phyloP scores from a whole-genome alignment of 2,329 filamentous ascomycete species.

The Nigrograna mackinnonii region DNA sequence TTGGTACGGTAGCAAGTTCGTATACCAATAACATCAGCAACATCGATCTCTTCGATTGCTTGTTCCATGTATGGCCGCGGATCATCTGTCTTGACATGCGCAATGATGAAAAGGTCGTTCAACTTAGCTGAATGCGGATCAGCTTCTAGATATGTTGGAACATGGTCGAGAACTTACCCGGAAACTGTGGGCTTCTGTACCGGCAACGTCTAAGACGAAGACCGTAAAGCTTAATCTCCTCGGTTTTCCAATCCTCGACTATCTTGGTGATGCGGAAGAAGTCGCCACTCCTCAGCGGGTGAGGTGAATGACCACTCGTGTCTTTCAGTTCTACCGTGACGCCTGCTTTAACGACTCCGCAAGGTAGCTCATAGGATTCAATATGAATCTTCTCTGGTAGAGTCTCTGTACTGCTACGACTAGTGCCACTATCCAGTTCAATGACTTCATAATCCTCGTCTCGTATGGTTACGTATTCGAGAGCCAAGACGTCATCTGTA shows the following conservation, averaged over 20 bases:
- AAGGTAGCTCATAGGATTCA: too few species aligned
- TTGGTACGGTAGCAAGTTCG: too few species aligned
- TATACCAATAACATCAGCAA: conserved; percentile 14
- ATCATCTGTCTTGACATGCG: conserved; percentile 13
- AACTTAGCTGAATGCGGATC: conserved; percentile 27
- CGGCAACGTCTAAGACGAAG: conserved; percentile 18
- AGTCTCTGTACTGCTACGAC: too few species aligned
- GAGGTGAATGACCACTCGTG: not conserved
- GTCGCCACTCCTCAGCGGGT: conserved; percentile 18
- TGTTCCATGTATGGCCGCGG: conserved; percentile 8
- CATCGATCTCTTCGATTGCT: conserved; percentile 14
- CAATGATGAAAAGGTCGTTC: conserved; percentile 24
- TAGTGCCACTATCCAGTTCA: too few species aligned
- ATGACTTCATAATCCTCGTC: too few species aligned
- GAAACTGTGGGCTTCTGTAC: conserved; percentile 19
- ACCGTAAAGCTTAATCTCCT: conserved; percentile 20
- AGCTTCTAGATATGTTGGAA: not conserved
- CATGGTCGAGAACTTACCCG: conserved; percentile 12
- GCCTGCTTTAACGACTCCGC: conserved; percentile 4
- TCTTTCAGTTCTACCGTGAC: conserved; percentile 22
- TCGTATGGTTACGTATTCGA: too few species aligned
- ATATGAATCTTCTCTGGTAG: too few species aligned
- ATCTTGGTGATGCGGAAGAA: conserved; percentile 24
- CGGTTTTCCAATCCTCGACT: conserved; percentile 14
- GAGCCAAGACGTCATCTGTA: too few species aligned